phyloP scores from a whole-genome alignment of 1,284 basidiomycete genomes.

The Malassezia globosa region DNA sequence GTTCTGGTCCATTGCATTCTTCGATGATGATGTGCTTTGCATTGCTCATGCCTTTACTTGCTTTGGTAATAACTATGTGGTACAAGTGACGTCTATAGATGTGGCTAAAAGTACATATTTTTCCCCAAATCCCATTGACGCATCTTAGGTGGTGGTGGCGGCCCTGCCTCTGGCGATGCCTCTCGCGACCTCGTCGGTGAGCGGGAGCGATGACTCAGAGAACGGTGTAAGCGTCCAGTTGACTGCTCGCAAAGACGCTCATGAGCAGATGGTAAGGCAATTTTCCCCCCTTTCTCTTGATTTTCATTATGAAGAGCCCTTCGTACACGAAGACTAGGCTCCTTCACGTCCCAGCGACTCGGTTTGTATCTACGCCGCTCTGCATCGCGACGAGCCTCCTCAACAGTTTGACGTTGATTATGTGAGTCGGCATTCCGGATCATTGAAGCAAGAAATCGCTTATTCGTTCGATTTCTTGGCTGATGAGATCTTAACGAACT shows the following conservation, averaged over 20 bases:
- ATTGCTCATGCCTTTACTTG: slow-evolving; percentile 19
- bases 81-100: background rate
- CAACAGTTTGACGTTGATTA: slow-evolving; percentile 11
- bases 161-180: background rate
- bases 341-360: slow-evolving; percentile 2
- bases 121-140: slow-evolving; percentile 16
- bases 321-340: background rate
- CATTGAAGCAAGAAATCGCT: slow-evolving; percentile 15
- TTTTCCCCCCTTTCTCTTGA: background rate
- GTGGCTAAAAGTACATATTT: slow-evolving; percentile 2
- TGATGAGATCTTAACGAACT: background rate
- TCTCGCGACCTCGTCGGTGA: background rate
- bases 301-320: background rate
- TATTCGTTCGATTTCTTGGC: slow-evolving; percentile 10
- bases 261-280: no score
- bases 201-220: background rate
- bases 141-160: background rate
- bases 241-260: no score
- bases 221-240: no score
- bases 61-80: background rate
- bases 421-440: slow-evolving; percentile 15
- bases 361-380: background rate
- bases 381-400: background rate
- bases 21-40: no score
- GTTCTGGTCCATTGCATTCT: no score